Evolutionary conservation across 148 eudicot genomes (phyloP).

Genomic region (Fagopyrum esculentum): DNA sequence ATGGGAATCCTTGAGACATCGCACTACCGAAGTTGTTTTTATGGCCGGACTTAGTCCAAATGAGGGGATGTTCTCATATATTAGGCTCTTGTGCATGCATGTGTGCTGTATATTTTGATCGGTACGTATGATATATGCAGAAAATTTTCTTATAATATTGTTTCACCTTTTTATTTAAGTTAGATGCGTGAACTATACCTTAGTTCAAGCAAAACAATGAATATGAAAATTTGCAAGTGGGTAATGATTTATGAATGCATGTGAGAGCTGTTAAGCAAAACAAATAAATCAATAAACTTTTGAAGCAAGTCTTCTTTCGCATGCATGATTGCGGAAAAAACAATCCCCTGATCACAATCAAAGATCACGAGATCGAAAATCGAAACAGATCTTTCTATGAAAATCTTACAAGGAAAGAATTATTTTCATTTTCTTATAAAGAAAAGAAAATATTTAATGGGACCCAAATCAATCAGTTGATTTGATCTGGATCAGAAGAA

Average conservation of each 20-base stretch:
- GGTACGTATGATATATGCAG: too few species aligned
- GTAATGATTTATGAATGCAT: background rate
- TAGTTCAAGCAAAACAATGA: background rate
- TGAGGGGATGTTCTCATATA: too few species aligned
- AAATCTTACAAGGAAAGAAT: background rate
- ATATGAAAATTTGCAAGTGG: background rate
- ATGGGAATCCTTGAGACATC: too few species aligned
- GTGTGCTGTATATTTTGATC: too few species aligned
- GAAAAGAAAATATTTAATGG: background rate
- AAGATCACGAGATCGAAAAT: slow-evolving; percentile 5
- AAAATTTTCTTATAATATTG: too few species aligned
- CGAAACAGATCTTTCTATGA: background rate
- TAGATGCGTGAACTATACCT: background rate
- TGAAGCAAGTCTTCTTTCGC: background rate
- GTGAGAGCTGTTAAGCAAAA: background rate
- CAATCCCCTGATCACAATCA: background rate
- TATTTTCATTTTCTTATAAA: background rate
- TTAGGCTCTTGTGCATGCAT: too few species aligned
- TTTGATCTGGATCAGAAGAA: background rate
- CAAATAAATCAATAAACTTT: background rate
- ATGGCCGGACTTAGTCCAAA: too few species aligned
- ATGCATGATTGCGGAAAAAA: background rate
- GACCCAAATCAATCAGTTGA: background rate
- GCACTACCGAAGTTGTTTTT: too few species aligned
- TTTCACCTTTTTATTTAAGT: too few species aligned